Conservation (phyloP, 208 protist genomes). For the Leishmania lainsoni region DNA sequence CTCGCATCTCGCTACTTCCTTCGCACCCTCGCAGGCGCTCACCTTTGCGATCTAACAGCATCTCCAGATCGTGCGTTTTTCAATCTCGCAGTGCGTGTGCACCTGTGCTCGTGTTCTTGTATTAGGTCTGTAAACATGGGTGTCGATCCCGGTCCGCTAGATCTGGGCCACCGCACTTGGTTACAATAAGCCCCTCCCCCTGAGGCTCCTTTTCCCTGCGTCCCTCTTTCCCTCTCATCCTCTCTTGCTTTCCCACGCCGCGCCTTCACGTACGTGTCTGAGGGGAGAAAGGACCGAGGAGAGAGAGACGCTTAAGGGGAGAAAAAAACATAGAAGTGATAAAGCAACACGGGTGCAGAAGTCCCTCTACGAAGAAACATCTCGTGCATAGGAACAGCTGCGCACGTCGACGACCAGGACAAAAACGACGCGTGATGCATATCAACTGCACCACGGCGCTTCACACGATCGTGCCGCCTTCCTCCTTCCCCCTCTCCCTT, state of each 20-base stretch:
- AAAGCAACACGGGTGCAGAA: background rate
- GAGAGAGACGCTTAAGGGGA: background rate
- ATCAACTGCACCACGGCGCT: background rate
- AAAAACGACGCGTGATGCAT: background rate
- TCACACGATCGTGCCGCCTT: background rate
- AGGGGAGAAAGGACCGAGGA: no score
- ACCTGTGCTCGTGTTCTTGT: background rate
- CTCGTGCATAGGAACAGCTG: no score
- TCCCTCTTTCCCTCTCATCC: background rate
- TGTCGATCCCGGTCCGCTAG: background rate
- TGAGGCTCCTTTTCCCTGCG: background rate
- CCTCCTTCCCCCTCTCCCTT: background rate
- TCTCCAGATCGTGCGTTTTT: background rate
- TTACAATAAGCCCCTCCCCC: background rate
- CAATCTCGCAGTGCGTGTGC: background rate
- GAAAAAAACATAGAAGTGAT: conserved; percentile 12
- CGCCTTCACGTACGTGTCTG: background rate
- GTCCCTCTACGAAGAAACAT: background rate
- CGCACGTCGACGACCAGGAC: background rate
- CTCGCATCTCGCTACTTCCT: background rate
- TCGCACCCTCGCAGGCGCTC: background rate
- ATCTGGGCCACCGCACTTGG: background rate
- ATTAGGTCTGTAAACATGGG: background rate
- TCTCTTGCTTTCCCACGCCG: background rate
- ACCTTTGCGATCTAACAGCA: background rate